Evolutionary conservation across 768 basidiomycete species (phyloP), one percentile per base, ranked within the genome.

Genomic region (Agaricus blazei): DNA sequence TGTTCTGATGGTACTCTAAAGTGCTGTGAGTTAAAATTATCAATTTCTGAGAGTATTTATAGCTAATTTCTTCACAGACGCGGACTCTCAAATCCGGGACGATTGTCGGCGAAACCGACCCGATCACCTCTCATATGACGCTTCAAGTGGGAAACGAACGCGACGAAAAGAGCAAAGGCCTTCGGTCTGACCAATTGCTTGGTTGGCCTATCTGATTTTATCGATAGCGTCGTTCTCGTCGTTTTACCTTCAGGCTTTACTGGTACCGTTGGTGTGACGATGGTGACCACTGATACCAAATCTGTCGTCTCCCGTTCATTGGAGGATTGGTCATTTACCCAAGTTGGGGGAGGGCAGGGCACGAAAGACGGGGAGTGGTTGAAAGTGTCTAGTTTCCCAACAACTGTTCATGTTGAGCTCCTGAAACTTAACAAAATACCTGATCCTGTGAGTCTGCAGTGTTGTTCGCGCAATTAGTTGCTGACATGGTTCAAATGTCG

Each of bases 321-420:
- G 24, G 63, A 65, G 37, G 69, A 79, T 40, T 92, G 90, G 90
- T 68, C 67, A 42, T 90, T 91, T 63, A 82, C 81, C 7, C 87
- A 86, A 64, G 66, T 85, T 34, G 81, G 79, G 24, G 85, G 84
- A 12, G 83, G 81, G 27, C 70, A 76, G 57, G 80, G 80, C 23
- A 81, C 80, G 24, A 74, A 77, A 53, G 72, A 80, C 27, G 83
- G 75, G 41, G 87, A 90, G 74, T 91, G 88, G 88, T 60, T 88
- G 31, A 54, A 72, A 4, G 77, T 77, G 27, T 79, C 82, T 26
- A 69, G 76, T 54, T 84, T 94, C 62, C 93, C 94, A 11, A 95
- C 93, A 0, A 86, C 84, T 0, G 86, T 93, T 11, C 93, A 97
- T 60, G 89, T 89, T 49, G 94, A 96, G 64, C 77, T 97, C 31